Evolutionary conservation across 768 basidiomycete genomes (phyloP).

Genomic region (Cyclocybe cylindracea): DNA sequence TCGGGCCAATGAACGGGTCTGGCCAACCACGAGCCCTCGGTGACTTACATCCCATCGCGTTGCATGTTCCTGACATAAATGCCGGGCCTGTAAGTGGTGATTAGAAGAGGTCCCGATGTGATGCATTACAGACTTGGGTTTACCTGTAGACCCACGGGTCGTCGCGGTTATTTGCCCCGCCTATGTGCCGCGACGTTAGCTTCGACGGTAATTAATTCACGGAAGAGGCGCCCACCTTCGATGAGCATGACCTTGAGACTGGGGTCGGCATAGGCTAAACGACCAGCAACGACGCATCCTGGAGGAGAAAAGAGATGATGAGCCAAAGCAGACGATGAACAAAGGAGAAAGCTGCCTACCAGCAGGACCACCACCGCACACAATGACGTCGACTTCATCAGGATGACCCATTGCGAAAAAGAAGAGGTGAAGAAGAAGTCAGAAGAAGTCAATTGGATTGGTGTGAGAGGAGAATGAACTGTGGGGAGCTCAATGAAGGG

Average conservation of each 20-base stretch:
- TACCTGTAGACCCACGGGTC: conserved; percentile 75
- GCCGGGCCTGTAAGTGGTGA: conserved; percentile 45
- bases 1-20: background rate
- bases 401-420: conserved; percentile 49
- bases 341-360: conserved; percentile 27
- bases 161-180: conserved; percentile 69
- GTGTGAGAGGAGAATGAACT: conserved; percentile 6
- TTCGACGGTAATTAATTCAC: background rate
- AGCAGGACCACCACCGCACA: conserved; percentile 69
- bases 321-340: background rate
- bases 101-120: background rate
- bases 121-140: background rate
- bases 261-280: conserved; percentile 71
- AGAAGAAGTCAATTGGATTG: conserved; percentile 2
- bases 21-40: background rate
- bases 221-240: conserved; percentile 45
- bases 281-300: conserved; percentile 70
- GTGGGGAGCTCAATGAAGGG: conserved; percentile 8
- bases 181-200: conserved; percentile 27
- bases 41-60: conserved; percentile 58
- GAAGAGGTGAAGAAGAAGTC: background rate
- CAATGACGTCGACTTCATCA: conserved; percentile 73
- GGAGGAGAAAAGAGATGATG: background rate
- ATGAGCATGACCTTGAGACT: conserved; percentile 76
- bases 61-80: conserved; percentile 77